These are phyloP conservation scores for Fusarium pseudoanthophilum DNA, from an alignment of 2,329 filamentous ascomycete species.

Conservation along the genomic window DNA sequence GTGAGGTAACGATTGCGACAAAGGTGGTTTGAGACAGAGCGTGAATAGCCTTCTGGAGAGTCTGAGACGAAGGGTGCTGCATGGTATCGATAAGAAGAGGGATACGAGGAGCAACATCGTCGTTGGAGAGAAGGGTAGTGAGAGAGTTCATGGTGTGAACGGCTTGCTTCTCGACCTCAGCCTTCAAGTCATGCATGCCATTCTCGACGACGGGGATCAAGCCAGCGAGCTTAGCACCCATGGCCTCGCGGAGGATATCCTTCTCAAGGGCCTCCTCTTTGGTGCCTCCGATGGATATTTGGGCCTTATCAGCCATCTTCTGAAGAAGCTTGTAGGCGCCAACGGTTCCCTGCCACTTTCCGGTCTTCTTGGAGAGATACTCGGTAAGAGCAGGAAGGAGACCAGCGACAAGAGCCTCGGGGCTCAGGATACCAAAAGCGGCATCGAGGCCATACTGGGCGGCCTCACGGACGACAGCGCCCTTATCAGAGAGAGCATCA, in stretches of 20 bases:
- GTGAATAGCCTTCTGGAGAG: constrained; percentile 94
- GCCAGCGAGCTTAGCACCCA: constrained; percentile 87
- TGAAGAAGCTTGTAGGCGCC: constrained; percentile 86
- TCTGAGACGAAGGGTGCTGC: constrained; percentile 90
- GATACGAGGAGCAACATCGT: constrained; percentile 93
- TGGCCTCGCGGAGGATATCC: constrained; percentile 87
- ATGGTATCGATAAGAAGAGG: constrained; percentile 93
- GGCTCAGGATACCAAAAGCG: constrained; percentile 79
- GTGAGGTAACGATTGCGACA: constrained; percentile 93
- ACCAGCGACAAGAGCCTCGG: constrained; percentile 85
- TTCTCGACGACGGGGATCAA: constrained; percentile 91
- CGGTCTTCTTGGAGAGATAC: constrained; percentile 85
- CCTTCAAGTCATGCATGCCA: constrained; percentile 97
- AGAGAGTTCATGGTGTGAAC: constrained; percentile 90
- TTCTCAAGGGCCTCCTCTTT: constrained; percentile 88
- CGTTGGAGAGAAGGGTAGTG: constrained; percentile 91
- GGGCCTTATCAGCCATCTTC: constrained; percentile 94
- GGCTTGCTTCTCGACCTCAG: constrained; percentile 89
- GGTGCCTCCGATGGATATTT: constrained; percentile 80
- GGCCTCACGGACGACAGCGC: constrained; percentile 85
- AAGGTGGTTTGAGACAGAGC: constrained; percentile 98
- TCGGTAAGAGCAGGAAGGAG: constrained; percentile 79
- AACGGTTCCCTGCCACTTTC: constrained; percentile 97
- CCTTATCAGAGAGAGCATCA: constrained; percentile 91
- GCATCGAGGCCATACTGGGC: constrained; percentile 95